Evolutionary conservation across 1,284 basidiomycete species (phyloP).

Genomic region (Moniliophthora roreri): DNA sequence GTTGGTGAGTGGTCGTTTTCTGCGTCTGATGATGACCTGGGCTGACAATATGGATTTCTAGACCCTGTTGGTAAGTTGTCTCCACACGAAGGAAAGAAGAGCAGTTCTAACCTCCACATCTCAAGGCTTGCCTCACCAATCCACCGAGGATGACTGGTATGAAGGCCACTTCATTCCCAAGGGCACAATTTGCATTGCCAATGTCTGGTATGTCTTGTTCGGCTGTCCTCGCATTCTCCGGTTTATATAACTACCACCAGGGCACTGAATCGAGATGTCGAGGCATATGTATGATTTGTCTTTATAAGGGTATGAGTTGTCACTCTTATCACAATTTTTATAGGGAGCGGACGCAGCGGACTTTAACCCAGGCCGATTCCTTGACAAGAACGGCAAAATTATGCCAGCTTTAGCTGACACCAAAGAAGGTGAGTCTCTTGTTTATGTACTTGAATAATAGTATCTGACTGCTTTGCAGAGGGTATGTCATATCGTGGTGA

Average conservation of each 20-base stretch:
- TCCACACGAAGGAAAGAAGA: no score
- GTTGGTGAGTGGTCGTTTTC: slow-evolving; percentile 11
- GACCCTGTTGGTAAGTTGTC: no score
- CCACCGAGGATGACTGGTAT: slow-evolving; percentile 19
- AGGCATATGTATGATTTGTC: no score
- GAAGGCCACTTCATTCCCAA: slow-evolving; percentile 23
- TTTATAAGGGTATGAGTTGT: slow-evolving; percentile 24
- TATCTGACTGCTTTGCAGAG: not conserved
- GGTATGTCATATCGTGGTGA: no score
- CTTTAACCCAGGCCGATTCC: slow-evolving; percentile 29
- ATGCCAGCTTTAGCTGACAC: no score
- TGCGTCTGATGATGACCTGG: slow-evolving; percentile 3
- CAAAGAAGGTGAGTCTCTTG: no score
- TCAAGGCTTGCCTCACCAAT: slow-evolving; percentile 15
- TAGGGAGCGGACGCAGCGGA: slow-evolving; percentile 14
- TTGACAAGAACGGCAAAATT: slow-evolving; percentile 15
- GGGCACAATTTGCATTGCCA: slow-evolving; percentile 24
- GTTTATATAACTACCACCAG: not conserved
- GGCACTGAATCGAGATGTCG: no score
- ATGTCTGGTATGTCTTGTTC: slow-evolving; percentile 21
- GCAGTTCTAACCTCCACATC: no score
- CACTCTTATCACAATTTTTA: slow-evolving; percentile 24
- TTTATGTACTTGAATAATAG: slow-evolving; percentile 5
- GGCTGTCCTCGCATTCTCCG: not conserved
- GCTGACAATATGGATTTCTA: not conserved